phyloP scores from a whole-genome alignment of 2,329 filamentous ascomycete genomes.

The Aspergillus caelatus region DNA sequence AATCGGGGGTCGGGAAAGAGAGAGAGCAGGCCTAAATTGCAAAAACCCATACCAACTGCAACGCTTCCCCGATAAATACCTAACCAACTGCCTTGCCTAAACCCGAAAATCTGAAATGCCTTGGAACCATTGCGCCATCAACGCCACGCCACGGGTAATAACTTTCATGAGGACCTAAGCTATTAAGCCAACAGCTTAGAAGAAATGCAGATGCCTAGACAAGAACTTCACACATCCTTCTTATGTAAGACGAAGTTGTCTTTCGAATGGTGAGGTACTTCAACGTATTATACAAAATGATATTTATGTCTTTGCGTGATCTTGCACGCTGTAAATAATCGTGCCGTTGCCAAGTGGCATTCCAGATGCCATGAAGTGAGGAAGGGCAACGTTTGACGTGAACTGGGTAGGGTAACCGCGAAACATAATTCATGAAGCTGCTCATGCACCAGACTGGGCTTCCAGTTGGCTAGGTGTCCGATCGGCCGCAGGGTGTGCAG shows the following conservation, averaged over 20 bases:
- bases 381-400: neutral
- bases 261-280: neutral
- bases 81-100: neutral
- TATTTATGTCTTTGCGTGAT: neutral
- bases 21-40: neutral
- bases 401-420: neutral
- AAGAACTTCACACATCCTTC: neutral
- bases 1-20: neutral
- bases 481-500: neutral
- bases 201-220: neutral
- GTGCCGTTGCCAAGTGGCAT: constrained; percentile 1
- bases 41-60: neutral
- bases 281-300: constrained; percentile 10
- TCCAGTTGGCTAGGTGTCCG: constrained; percentile 24
- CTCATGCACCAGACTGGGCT: constrained; percentile 16
- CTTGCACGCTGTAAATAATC: constrained; percentile 7
- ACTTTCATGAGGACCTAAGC: neutral
- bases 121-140: neutral
- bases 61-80: neutral
- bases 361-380: neutral
- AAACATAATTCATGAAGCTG: neutral
- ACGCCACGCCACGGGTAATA: neutral
- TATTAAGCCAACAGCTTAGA: neutral
- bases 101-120: neutral
- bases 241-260: neutral